Conservation (phyloP, 2,329 filamentous ascomycete species). For the Dissoconium aciculare region DNA sequence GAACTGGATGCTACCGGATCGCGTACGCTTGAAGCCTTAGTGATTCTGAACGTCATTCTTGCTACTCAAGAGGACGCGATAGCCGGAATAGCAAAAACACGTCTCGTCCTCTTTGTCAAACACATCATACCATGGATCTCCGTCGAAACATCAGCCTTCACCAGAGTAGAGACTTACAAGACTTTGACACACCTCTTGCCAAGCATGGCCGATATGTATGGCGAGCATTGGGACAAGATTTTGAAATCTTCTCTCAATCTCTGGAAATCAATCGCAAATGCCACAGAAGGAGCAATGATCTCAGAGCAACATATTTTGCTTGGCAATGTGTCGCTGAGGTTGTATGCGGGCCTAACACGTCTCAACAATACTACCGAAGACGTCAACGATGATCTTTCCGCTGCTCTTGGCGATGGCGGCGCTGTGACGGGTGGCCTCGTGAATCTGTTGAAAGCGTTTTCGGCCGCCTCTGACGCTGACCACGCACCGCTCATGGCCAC, state of each 20-base stretch:
- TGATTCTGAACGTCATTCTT: constrained; percentile 41
- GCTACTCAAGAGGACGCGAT: constrained; percentile 34
- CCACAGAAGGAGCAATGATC: constrained; percentile 1
- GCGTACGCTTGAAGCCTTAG: constrained; percentile 31
- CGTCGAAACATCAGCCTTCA: constrained; percentile 32
- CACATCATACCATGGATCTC: constrained; percentile 61
- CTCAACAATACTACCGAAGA: constrained; percentile 46
- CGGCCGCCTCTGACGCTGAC: constrained; percentile 35
- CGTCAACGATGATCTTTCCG: constrained; percentile 71
- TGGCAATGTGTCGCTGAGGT: constrained; percentile 56
- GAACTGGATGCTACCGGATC: constrained; percentile 23
- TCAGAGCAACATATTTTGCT: constrained; percentile 23
- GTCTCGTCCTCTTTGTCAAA: constrained; percentile 69
- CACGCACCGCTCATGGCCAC: constrained; percentile 60
- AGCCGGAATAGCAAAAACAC: constrained; percentile 41
- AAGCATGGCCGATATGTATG: constrained; percentile 67
- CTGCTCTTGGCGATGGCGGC: constrained; percentile 52
- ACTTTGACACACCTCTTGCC: constrained; percentile 47
- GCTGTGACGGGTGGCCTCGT: constrained; percentile 46
- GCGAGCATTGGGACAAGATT: constrained; percentile 61
- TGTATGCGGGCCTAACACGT: constrained; percentile 48
- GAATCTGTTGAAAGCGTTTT: constrained; percentile 41
- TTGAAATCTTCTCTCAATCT: constrained; percentile 23
- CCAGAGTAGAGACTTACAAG: constrained; percentile 42
- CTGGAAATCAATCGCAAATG: constrained; percentile 18